phyloP scores from a whole-genome alignment of 352 stramenopile genomes.

The Globisporangium polare region DNA sequence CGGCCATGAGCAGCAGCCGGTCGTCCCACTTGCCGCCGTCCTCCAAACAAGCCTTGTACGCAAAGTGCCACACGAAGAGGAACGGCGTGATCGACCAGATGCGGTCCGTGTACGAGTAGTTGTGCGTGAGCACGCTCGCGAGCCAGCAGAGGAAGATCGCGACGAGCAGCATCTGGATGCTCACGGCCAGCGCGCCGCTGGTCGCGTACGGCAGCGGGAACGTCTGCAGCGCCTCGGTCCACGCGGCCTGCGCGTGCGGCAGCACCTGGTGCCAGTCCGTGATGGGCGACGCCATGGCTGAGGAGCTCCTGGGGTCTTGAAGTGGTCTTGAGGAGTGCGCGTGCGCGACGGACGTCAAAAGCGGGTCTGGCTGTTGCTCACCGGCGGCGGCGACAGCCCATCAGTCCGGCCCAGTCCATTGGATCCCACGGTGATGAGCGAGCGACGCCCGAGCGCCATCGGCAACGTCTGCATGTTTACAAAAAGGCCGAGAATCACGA shows the following conservation, averaged over 20 bases:
- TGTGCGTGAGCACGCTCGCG: slow-evolving; percentile 69
- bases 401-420: neutral
- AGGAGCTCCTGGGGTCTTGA: neutral
- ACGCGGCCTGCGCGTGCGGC: slow-evolving; percentile 29
- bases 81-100: slow-evolving; percentile 89
- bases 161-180: slow-evolving; percentile 40
- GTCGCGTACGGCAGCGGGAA: slow-evolving; percentile 36
- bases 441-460: neutral
- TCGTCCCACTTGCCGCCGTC: slow-evolving; percentile 69
- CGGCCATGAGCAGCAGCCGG: slow-evolving; percentile 72
- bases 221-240: slow-evolving; percentile 25
- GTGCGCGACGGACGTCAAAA: neutral
- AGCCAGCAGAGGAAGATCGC: slow-evolving; percentile 51
- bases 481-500: too few species aligned
- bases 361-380: slow-evolving; percentile 6
- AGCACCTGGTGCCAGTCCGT: slow-evolving; percentile 27
- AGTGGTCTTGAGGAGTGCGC: neutral
- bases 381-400: too few species aligned
- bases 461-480: neutral
- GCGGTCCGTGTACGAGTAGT: slow-evolving; percentile 92
- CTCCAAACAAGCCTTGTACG: slow-evolving; percentile 41
- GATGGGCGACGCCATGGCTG: slow-evolving; percentile 16
- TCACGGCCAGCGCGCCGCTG: slow-evolving; percentile 34
- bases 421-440: too few species aligned
- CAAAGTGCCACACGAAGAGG: slow-evolving; percentile 85